Conservation (phyloP, 164 flowering plant genomes). For the Dillenia turbinata region DNA sequence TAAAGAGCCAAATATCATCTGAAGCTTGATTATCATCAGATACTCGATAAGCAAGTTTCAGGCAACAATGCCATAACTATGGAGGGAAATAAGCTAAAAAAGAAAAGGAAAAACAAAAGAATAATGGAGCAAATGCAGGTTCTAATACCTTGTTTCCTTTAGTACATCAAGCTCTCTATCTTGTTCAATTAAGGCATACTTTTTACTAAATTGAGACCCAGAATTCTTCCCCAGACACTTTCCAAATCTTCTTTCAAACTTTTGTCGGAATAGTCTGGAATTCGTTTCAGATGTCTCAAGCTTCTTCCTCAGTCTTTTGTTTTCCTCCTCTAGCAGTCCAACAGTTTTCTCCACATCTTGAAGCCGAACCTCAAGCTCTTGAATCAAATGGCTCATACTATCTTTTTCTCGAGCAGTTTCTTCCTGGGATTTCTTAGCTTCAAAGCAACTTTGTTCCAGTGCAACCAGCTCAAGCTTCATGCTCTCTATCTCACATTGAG, state of each 20-base stretch:
- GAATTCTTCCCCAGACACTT: constrained; percentile 20
- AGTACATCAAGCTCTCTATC: constrained; percentile 16
- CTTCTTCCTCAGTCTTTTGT: constrained; percentile 43
- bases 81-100: not conserved
- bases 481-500: constrained; percentile 83
- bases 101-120: not conserved
- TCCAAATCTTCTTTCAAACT: constrained; percentile 28
- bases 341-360: constrained; percentile 37
- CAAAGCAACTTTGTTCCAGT: constrained; percentile 47
- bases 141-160: constrained; percentile 40
- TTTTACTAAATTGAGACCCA: constrained; percentile 4
- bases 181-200: constrained; percentile 12
- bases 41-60: not conserved
- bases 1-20: not conserved
- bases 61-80: not conserved
- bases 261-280: constrained; percentile 21
- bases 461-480: constrained; percentile 62
- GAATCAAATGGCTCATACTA: constrained; percentile 30
- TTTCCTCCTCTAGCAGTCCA: constrained; percentile 43
- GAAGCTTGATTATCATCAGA: not conserved
- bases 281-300: constrained; percentile 32
- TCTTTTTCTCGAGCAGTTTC: constrained; percentile 43
- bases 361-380: constrained; percentile 29
- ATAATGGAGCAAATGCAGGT: constrained; percentile 6
- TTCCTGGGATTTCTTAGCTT: constrained; percentile 47